Conservation (phyloP, 1,284 basidiomycete genomes). For the Lentinula novae-zelandiae region DNA sequence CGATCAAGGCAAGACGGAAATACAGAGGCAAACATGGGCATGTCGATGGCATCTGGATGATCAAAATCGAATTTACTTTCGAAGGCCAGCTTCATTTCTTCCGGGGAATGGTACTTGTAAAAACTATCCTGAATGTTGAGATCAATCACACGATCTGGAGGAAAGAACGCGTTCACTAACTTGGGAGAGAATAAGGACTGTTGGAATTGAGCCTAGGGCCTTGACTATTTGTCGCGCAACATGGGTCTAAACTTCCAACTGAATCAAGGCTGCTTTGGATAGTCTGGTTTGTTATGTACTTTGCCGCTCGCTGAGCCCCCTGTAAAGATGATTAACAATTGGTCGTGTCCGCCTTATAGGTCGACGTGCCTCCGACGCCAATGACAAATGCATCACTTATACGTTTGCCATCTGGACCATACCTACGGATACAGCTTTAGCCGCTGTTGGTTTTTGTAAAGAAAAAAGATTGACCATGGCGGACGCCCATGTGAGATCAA, state of each 20-base stretch:
- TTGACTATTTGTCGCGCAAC: constrained; percentile 88
- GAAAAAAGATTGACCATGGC: constrained; percentile 55
- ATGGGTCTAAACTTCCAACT: constrained; percentile 60
- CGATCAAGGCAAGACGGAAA: constrained; percentile 21
- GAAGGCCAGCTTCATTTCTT: constrained; percentile 80
- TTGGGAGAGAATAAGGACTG: constrained; percentile 86
- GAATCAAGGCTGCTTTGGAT: neutral
- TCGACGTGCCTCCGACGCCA: constrained; percentile 78
- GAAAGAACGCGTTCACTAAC: constrained; percentile 29
- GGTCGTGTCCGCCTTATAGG: neutral
- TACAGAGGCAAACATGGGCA: constrained; percentile 80
- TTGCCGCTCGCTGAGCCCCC: constrained; percentile 94
- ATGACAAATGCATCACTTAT: constrained; percentile 85
- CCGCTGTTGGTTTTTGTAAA: neutral
- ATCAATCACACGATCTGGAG: constrained; percentile 4
- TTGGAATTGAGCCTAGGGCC: constrained; percentile 79
- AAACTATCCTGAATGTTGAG: constrained; percentile 77
- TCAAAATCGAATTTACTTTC: constrained; percentile 90
- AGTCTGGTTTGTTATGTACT: constrained; percentile 40
- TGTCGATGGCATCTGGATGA: constrained; percentile 91
- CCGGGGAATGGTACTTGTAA: constrained; percentile 78
- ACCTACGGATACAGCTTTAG: constrained; percentile 42
- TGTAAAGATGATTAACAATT: constrained; percentile 22
- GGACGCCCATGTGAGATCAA: constrained; percentile 81
- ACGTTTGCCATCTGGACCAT: constrained; percentile 67